Conservation (phyloP, 1,284 basidiomycete species). For the Cutaneotrichosporon cavernicola region DNA sequence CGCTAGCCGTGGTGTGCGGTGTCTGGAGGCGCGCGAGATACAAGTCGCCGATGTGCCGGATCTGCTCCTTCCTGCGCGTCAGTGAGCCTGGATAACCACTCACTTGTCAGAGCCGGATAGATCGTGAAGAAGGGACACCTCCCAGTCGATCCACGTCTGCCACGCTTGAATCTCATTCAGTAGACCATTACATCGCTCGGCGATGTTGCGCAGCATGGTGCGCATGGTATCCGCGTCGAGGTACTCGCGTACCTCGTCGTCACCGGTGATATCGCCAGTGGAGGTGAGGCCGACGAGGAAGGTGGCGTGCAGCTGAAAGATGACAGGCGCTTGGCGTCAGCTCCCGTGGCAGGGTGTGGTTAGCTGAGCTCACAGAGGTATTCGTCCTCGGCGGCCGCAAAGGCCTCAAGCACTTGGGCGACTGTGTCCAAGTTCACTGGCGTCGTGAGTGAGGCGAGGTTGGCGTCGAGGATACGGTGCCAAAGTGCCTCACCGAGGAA, state of each 20-base stretch:
- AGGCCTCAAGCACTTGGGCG: conserved; percentile 63
- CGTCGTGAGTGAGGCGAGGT: conserved; percentile 18
- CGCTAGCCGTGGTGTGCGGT: conserved; percentile 59
- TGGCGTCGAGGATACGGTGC: conserved; percentile 35
- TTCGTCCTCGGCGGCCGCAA: conserved; percentile 69
- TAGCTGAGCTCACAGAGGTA: conserved; percentile 68
- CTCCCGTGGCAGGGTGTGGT: not conserved
- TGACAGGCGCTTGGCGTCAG: conserved; percentile 64
- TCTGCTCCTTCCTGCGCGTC: conserved; percentile 33
- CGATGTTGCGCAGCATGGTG: conserved; percentile 61
- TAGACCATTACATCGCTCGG: conserved; percentile 58
- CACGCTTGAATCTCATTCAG: conserved; percentile 69
- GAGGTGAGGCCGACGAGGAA: conserved; percentile 60
- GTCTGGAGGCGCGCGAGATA: conserved; percentile 48
- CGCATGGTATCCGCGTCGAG: conserved; percentile 59
- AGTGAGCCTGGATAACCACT: conserved; percentile 19
- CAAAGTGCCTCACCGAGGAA: conserved; percentile 44
- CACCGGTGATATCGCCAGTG: conserved; percentile 15
- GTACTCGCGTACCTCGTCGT: conserved; percentile 51
- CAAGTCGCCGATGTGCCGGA: conserved; percentile 41
- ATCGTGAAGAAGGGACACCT: conserved; percentile 62
- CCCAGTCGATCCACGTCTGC: conserved; percentile 73
- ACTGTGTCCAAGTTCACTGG: conserved; percentile 55
- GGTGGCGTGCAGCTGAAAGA: conserved; percentile 67
- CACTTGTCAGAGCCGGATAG: conserved; percentile 58